Percentiles rank a stretch among this genome's conserved stretches.
Conservation (phyloP, 805 yeast genomes). For the Hyphopichia homilentoma region DNA sequence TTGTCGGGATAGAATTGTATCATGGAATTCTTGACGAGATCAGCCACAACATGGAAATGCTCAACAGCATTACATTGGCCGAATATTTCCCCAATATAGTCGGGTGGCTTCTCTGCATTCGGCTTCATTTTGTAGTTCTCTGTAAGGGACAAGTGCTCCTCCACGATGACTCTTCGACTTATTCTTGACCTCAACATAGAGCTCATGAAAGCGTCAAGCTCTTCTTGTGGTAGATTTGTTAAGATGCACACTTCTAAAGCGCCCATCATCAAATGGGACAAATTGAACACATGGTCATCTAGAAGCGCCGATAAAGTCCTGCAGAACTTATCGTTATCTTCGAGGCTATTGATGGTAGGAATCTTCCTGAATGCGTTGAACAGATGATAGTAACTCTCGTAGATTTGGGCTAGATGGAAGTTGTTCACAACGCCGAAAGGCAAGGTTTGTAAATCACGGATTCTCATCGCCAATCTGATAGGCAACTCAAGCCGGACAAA, state of each 20-base stretch:
- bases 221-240: constrained; percentile 51
- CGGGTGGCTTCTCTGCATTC: constrained; percentile 46
- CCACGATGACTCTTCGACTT: constrained; percentile 84
- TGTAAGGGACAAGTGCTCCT: constrained; percentile 83
- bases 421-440: constrained; percentile 85
- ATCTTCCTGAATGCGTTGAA: constrained; percentile 81
- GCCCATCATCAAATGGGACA: constrained; percentile 92
- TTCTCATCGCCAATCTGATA: constrained; percentile 74
- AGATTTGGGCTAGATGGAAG: constrained; percentile 80
- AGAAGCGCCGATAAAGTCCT: constrained; percentile 57
- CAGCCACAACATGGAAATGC: constrained; percentile 55
- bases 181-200: constrained; percentile 80
- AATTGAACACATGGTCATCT: constrained; percentile 74
- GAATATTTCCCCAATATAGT: constrained; percentile 74
- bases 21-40: constrained; percentile 48
- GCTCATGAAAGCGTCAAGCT: constrained; percentile 72
- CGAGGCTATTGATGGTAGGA: constrained; percentile 60
- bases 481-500: constrained; percentile 86
- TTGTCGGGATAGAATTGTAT: constrained; percentile 48
- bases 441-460: constrained; percentile 72
- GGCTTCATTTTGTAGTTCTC: constrained; percentile 53
- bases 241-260: constrained; percentile 75
- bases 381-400: constrained; percentile 83
- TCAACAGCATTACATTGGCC: constrained; percentile 72
- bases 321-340: constrained; percentile 76